These are phyloP conservation scores for Pestalotiopsis sp. DNA, from an alignment of 2,329 filamentous ascomycete genomes.

Conservation along the genomic window DNA sequence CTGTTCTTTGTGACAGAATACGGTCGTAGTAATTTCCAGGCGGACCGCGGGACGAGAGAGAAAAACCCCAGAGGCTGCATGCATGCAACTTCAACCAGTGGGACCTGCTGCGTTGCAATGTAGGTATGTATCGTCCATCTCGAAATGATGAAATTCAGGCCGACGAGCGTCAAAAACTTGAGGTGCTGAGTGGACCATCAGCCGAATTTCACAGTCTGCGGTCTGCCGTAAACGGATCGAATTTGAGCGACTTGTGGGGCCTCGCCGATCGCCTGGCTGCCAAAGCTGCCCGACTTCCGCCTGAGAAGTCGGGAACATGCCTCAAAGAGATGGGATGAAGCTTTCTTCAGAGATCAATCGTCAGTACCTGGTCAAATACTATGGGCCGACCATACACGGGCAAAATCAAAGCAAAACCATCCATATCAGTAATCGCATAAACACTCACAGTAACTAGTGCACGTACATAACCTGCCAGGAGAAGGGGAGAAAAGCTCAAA, in stretches of 20 bases:
- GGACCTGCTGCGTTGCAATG: background rate
- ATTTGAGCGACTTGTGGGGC: background rate
- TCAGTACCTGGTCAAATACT: background rate
- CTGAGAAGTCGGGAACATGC: background rate
- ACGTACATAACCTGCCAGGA: background rate
- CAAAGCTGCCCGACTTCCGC: background rate
- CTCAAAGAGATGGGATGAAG: background rate
- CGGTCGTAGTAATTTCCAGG: no score
- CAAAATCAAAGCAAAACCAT: background rate
- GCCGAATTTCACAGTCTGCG: background rate
- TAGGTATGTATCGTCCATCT: background rate
- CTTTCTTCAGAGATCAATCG: background rate
- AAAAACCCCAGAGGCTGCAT: background rate
- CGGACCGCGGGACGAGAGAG: background rate
- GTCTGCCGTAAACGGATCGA: background rate
- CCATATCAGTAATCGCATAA: background rate
- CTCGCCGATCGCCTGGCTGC: background rate
- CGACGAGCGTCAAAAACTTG: background rate
- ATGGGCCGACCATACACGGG: background rate
- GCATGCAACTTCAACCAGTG: background rate
- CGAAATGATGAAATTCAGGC: no score
- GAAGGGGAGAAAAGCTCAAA: background rate
- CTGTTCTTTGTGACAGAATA: no score
- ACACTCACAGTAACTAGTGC: background rate
- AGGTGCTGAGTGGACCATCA: background rate